phyloP scores from a whole-genome alignment of 306 rosid genomes.

The Luffa aegyptiaca region DNA sequence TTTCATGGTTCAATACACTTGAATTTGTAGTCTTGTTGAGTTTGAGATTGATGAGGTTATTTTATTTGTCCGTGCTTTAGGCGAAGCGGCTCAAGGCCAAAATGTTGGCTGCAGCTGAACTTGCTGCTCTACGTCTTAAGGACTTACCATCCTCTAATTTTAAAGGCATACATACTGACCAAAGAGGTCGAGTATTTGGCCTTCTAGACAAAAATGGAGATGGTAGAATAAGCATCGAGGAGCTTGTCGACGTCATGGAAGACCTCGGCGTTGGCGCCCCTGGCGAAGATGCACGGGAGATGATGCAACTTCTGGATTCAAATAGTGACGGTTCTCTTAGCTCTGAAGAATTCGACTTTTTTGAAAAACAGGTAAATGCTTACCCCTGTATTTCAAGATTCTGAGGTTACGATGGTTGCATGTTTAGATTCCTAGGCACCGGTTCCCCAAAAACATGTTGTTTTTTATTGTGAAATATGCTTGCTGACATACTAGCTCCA shows the following conservation, averaged over 20 bases:
- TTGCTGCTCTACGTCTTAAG: conserved; percentile 77
- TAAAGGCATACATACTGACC: conserved; percentile 38
- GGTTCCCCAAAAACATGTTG: background rate
- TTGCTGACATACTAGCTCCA: background rate
- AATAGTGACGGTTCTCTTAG: conserved; percentile 58
- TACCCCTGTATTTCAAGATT: background rate
- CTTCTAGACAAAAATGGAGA: conserved; percentile 96
- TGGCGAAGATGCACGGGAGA: conserved; percentile 70
- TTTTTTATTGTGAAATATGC: background rate
- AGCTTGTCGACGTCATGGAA: conserved; percentile 85
- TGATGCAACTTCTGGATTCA: conserved; percentile 55
- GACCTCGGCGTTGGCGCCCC: conserved; percentile 96
- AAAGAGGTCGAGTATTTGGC: conserved; percentile 52
- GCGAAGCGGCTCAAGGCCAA: conserved; percentile 79
- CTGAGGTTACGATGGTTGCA: background rate
- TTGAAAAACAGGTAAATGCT: conserved; percentile 58
- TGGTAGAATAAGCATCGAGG: conserved; percentile 82
- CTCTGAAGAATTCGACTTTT: conserved; percentile 46
- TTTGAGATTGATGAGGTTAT: background rate
- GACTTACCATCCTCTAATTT: conserved; percentile 52
- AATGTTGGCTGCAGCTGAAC: conserved; percentile 90
- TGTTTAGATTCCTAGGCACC: background rate
- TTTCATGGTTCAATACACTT: conserved; percentile 1
- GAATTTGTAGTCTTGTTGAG: background rate
- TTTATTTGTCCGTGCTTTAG: conserved; percentile 32